Percentiles rank a stretch among this genome's conserved stretches.
Evolutionary conservation across 2,329 filamentous ascomycete species (phyloP).

Genomic region (Claviceps africana): DNA sequence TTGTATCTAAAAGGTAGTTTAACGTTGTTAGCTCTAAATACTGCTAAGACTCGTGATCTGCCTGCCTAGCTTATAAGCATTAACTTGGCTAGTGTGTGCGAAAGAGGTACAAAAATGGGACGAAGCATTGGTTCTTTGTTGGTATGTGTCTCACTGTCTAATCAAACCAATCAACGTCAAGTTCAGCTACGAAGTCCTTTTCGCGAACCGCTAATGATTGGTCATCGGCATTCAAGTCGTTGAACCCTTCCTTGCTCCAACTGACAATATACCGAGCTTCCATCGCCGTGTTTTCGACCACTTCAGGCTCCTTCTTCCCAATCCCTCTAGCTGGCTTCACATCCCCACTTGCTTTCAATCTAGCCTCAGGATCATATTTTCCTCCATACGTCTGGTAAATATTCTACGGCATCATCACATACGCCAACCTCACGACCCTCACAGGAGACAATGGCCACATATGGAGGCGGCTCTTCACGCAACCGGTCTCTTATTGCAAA

Average conservation of each 20-base stretch:
- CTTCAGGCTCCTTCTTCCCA: neutral
- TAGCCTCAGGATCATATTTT: neutral
- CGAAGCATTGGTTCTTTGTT: too few species aligned
- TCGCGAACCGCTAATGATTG: neutral
- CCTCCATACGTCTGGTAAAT: neutral
- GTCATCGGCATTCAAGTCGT: neutral
- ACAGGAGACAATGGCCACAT: constrained; percentile 1
- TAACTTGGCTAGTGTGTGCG: too few species aligned
- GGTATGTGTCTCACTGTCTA: neutral
- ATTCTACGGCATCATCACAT: constrained; percentile 3
- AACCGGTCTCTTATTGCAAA: neutral
- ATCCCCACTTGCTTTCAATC: neutral
- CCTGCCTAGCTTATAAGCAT: too few species aligned
- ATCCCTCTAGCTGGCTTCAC: neutral
- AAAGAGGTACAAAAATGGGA: too few species aligned
- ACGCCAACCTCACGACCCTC: neutral
- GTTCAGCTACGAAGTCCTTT: neutral
- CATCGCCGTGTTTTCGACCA: neutral
- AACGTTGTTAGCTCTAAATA: too few species aligned
- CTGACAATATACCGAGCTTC: neutral
- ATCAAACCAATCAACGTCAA: neutral
- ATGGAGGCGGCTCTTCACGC: constrained; percentile 1
- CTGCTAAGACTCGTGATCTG: too few species aligned
- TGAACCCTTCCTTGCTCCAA: neutral
- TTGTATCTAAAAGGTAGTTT: too few species aligned